Conservation (phyloP, 2,329 filamentous ascomycete genomes). For the Penicillium oxalicum region DNA sequence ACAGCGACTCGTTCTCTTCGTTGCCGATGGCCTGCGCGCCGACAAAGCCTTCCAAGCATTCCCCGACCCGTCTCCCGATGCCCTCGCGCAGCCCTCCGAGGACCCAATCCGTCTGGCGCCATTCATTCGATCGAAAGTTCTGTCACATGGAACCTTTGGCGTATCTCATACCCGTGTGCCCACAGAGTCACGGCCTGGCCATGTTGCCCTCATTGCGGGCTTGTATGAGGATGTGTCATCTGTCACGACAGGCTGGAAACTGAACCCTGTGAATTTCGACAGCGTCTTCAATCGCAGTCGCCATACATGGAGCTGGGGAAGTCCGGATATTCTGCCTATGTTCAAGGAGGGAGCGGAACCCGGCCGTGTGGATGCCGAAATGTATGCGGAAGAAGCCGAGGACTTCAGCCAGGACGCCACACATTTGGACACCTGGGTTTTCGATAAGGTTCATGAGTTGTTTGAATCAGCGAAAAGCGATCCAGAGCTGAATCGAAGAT, state of each 20-base stretch:
- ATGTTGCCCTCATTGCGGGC: slow-evolving; percentile 93
- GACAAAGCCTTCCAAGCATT: slow-evolving; percentile 97
- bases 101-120: slow-evolving; percentile 75
- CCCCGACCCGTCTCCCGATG: slow-evolving; percentile 69
- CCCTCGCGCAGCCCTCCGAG: slow-evolving; percentile 20
- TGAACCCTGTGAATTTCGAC: slow-evolving; percentile 97
- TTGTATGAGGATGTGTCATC: slow-evolving; percentile 97
- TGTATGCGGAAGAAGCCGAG: slow-evolving; percentile 76
- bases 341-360: slow-evolving; percentile 88
- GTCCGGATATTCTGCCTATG: slow-evolving; percentile 95
- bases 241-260: slow-evolving; percentile 95
- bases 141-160: slow-evolving; percentile 88
- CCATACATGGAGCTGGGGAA: slow-evolving; percentile 99
- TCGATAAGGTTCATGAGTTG: slow-evolving; percentile 82
- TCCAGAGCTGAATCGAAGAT: slow-evolving; percentile 61
- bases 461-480: slow-evolving; percentile 77
- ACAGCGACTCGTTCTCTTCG: slow-evolving; percentile 84
- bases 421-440: slow-evolving; percentile 87
- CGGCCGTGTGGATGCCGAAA: slow-evolving; percentile 79
- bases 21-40: slow-evolving; percentile 93
- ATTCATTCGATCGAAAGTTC: slow-evolving; percentile 80
- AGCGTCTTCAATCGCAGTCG: slow-evolving; percentile 95
- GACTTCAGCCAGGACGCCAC: slow-evolving; percentile 82
- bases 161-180: slow-evolving; percentile 95
- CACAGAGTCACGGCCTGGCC: slow-evolving; percentile 90